phyloP scores from a whole-genome alignment of 2,329 filamentous ascomycete genomes.

The Clarireedia paspali region DNA sequence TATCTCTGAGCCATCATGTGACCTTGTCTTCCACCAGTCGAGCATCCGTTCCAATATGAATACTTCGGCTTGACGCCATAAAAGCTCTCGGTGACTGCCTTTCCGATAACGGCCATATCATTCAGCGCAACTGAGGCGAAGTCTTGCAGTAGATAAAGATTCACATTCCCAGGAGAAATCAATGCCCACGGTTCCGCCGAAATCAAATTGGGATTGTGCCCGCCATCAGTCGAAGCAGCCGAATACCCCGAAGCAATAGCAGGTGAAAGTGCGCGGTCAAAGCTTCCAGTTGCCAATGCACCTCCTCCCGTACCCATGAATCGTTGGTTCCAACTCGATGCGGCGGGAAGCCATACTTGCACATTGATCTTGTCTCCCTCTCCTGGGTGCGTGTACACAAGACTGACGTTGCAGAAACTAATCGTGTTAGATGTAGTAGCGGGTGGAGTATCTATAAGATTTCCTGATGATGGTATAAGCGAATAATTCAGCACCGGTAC shows the following conservation, averaged over 20 bases:
- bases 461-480: rapidly evolving
- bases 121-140: slow-evolving; percentile 32
- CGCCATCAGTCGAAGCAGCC: background rate
- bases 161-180: slow-evolving; percentile 13
- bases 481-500: background rate
- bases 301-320: slow-evolving; percentile 2
- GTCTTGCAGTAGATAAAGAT: slow-evolving; percentile 28
- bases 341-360: slow-evolving; percentile 21
- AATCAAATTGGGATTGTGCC: background rate
- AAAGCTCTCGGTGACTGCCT: slow-evolving; percentile 28
- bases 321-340: slow-evolving; percentile 1
- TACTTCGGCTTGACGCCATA: slow-evolving; percentile 29
- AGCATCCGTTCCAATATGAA: slow-evolving; percentile 34
- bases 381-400: slow-evolving; percentile 22
- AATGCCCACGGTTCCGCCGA: slow-evolving; percentile 1
- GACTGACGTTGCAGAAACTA: slow-evolving; percentile 6
- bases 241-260: background rate
- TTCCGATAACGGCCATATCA: slow-evolving; percentile 29
- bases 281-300: background rate
- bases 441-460: background rate
- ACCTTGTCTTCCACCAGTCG: slow-evolving; percentile 33
- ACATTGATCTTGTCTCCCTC: slow-evolving; percentile 20
- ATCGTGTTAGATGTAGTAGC: background rate
- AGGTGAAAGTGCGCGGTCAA: background rate
- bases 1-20: slow-evolving; percentile 32